A percentile compares a stretch with the other conserved stretches of the same genome.
phyloP scores from a whole-genome alignment of 2,329 filamentous ascomycete species.

The Fusarium fujikuroi region DNA sequence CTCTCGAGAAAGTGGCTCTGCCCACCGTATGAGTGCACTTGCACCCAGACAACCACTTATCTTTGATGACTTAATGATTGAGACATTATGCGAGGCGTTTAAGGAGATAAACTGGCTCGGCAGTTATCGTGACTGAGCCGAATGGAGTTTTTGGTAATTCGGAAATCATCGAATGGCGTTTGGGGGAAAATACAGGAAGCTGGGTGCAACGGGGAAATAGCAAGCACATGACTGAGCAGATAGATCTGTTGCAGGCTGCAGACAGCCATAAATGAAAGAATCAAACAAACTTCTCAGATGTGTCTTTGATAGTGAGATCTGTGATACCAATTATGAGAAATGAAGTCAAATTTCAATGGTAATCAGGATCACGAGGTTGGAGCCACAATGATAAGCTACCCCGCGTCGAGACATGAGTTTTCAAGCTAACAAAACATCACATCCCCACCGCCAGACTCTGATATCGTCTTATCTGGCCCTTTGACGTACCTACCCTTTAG shows the following conservation, averaged over 20 bases:
- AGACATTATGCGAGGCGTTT: slow-evolving; percentile 45
- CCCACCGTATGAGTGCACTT: slow-evolving; percentile 44
- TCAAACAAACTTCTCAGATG: not conserved
- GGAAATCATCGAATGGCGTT: slow-evolving; percentile 40
- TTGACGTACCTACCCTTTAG: slow-evolving; percentile 12
- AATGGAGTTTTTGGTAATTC: slow-evolving; percentile 14
- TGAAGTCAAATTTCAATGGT: slow-evolving; percentile 33
- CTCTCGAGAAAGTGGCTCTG: slow-evolving; percentile 43
- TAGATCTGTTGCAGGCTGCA: slow-evolving; percentile 21
- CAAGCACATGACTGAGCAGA: slow-evolving; percentile 21
- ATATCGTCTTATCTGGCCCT: slow-evolving; percentile 20
- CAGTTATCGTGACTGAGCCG: slow-evolving; percentile 16
- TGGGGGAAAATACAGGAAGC: slow-evolving; percentile 21
- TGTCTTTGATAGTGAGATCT: slow-evolving; percentile 3
- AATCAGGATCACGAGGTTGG: slow-evolving; percentile 36
- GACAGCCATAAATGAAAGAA: slow-evolving; percentile 28
- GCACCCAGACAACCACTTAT: slow-evolving; percentile 22
- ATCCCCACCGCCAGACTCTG: not conserved
- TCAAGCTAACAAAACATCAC: slow-evolving; percentile 25
- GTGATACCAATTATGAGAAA: slow-evolving; percentile 1
- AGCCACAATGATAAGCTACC: slow-evolving; percentile 39
- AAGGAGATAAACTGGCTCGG: slow-evolving; percentile 30
- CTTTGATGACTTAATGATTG: slow-evolving; percentile 46
- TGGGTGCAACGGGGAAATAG: slow-evolving; percentile 18
- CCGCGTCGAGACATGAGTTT: slow-evolving; percentile 35